Evolutionary conservation across 2,329 filamentous ascomycete genomes (phyloP), one percentile per base, ranked within the genome.

Genomic region (Xylaria sp.): DNA sequence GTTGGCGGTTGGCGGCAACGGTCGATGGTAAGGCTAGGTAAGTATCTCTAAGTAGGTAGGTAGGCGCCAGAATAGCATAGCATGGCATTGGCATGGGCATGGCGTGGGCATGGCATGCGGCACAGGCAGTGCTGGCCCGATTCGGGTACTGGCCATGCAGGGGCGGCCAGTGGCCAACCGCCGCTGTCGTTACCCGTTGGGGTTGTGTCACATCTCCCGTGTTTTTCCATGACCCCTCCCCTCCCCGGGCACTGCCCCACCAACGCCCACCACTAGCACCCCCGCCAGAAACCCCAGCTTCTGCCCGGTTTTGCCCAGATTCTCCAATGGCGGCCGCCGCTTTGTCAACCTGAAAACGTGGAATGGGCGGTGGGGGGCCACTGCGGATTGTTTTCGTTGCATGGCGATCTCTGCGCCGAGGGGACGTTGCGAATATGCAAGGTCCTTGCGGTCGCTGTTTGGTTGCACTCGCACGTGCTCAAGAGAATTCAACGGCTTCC

Each of bases 201-300:
- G 19, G 13, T 46, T 44, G 57, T 23, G 37, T 55, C 37, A n/a
- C 66, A 56, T 29, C 33, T 23, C 51, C 65, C 66, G 67, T 68
- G 59, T 68, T 68, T 66, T 68, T 48, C 67, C 67, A 66, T 65
- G 44, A 55, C 52, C 51, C 59, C 56, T 11, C 29, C 29, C 6
- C 29, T 11, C 6, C 6, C 11, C 6, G 29, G n/a, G n/a, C n/a
- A n/a, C n/a, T n/a, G n/a, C n/a, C n/a, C n/a, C n/a, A n/a, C n/a
- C n/a, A n/a, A n/a, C n/a, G n/a, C n/a, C n/a, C n/a, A n/a, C n/a
- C n/a, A n/a, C n/a, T n/a, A n/a, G n/a, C n/a, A n/a, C n/a, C n/a
- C n/a, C n/a, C n/a, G n/a, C n/a, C n/a, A n/a, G n/a, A n/a, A n/a
- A n/a, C n/a, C n/a, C n/a, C n/a, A n/a, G n/a, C n/a, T n/a, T n/a